Base-by-base conservation (phyloP, 306 rosid genomes). In the Malus orientalis region DNA sequence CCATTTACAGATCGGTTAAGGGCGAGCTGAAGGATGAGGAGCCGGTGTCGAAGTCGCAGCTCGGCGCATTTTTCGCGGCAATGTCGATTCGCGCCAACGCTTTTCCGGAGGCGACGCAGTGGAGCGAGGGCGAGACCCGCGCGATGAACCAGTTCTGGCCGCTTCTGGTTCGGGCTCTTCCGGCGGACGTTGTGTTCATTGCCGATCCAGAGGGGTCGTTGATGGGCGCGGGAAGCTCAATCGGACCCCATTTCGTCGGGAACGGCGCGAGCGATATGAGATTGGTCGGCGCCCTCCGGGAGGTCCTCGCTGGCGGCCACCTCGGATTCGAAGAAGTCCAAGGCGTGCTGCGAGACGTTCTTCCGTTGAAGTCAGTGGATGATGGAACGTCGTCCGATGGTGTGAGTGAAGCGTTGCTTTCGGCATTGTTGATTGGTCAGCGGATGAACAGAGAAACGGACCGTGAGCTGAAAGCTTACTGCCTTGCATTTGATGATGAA, bases 381-480 rank as follows among this genome's bases (percentile, higher is more conserved):
- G 81, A 67, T 14, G 76, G 60, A 27, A 61, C 79, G 8, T 65
- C 83, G 47, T 75, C 83, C 8, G 96, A 51, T 51, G 2, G 91
- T 74, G 93, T 85, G 68, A 88, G 96, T 58, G 92, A 95, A 54
- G 87, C 96, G 36, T 83, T 95, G 88, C 89, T 95, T 82, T 87
- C 98, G 20, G 98, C 98, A 33, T 92, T 95, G 85, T 84, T 95
- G 67, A 95, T 95, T 9, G 97, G 98, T 76, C 98, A 95, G 77
- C 96, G 98, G 59, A 95, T 95, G 97, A 95, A 95, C 83, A 88
- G 98, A 79, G 98, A 95, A 87, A 95, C 93, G 16, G 90, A 90
- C 61, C 96, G 97, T 2, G 98, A 95, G 62, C 85, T 95, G 69
- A 92, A 95, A 87, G 97, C 97, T 74, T 89, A 90, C 66, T 92